phyloP scores from a whole-genome alignment of 148 eudicot species.

The Silene conica region DNA sequence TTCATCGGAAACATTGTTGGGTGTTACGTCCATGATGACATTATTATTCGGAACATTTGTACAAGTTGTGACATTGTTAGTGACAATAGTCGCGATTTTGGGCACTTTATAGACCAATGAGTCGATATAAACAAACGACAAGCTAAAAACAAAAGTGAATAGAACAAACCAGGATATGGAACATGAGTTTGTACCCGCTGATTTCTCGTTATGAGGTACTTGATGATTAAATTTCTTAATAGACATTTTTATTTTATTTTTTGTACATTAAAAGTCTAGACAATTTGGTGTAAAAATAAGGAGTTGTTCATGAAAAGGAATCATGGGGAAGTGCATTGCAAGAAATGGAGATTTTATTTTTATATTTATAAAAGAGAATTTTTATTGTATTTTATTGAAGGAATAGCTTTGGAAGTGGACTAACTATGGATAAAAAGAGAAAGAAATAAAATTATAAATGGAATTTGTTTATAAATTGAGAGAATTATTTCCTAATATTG shows the following conservation, averaged over 20 bases:
- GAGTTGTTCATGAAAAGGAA: conserved; percentile 11
- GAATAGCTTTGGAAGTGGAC: conserved; percentile 11
- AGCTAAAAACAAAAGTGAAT: conserved; percentile 6
- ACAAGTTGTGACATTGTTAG: background rate
- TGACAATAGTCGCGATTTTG: background rate
- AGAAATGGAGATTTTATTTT: background rate
- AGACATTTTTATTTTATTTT: background rate
- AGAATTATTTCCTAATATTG: too few relatives aligned
- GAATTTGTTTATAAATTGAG: too few relatives aligned
- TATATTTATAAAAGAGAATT: background rate
- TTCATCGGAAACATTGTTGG: background rate
- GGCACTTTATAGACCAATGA: background rate
- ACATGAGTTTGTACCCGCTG: background rate
- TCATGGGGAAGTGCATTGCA: background rate
- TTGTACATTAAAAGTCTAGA: background rate
- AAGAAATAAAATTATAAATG: background rate
- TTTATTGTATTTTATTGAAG: background rate
- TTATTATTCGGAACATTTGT: background rate
- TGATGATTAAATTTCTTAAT: conserved; percentile 3
- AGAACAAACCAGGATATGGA: conserved; percentile 7
- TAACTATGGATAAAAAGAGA: background rate
- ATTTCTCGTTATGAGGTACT: background rate
- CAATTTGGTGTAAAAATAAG: background rate
- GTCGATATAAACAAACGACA: conserved; percentile 8
- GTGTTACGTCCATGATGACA: too few relatives aligned